Evolutionary conservation across 2,329 filamentous ascomycete genomes (phyloP).

Genomic region (Verticillium albo-atrum): DNA sequence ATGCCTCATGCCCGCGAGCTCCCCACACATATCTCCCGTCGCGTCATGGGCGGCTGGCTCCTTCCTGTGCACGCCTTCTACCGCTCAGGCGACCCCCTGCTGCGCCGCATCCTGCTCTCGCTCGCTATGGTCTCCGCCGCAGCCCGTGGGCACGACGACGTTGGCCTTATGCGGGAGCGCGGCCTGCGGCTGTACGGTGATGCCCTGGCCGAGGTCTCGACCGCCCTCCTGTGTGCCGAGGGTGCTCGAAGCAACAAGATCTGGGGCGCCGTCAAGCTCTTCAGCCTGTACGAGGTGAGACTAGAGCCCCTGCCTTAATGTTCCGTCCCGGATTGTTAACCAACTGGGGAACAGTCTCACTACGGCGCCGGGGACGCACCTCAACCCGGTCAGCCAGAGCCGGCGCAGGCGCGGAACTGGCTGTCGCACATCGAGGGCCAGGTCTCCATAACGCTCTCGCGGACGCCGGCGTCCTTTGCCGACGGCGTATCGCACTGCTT

Average conservation of each 20-base stretch:
- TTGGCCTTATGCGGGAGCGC: not conserved
- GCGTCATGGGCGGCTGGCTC: not conserved
- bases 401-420: not conserved
- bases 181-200: slow-evolving; percentile 2
- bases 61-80: not conserved
- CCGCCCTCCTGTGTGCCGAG: not conserved
- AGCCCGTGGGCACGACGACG: not conserved
- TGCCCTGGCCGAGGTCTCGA: slow-evolving; percentile 1
- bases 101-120: not conserved
- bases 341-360: not conserved
- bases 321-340: too few relatives aligned
- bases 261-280: slow-evolving; percentile 1
- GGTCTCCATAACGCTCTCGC: not conserved
- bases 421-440: not conserved
- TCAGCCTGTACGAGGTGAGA: slow-evolving; percentile 3
- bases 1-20: not conserved
- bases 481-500: not conserved
- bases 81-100: not conserved
- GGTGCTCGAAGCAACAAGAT: not conserved
- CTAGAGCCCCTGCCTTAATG: not conserved
- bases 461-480: not conserved
- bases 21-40: not conserved
- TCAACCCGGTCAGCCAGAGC: not conserved
- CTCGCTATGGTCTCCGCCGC: slow-evolving; percentile 1
- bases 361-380: not conserved